phyloP scores from a whole-genome alignment of 805 yeast species.

The Pichia rugopelliculosa region DNA sequence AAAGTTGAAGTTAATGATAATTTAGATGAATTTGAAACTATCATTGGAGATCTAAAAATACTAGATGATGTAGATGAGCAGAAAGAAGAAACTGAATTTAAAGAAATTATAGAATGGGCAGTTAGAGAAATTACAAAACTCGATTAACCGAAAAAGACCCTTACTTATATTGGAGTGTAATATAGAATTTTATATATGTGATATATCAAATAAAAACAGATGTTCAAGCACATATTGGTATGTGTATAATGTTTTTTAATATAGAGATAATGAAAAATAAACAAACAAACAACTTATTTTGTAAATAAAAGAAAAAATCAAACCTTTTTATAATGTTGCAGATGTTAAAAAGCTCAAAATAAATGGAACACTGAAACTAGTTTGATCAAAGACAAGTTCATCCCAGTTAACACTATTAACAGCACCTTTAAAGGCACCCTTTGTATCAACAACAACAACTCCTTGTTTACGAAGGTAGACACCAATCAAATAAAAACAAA shows the following conservation, averaged over 20 bases:
- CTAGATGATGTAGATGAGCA: conserved; percentile 14
- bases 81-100: conserved; percentile 15
- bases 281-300: too few relatives aligned
- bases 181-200: background rate
- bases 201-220: background rate
- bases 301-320: too few relatives aligned
- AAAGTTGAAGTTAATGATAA: conserved; percentile 8
- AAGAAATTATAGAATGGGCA: conserved; percentile 16
- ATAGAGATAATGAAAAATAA: background rate
- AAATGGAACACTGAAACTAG: conserved; percentile 56
- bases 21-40: conserved; percentile 8
- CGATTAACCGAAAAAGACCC: background rate
- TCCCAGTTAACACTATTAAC: conserved; percentile 12
- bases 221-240: too few relatives aligned
- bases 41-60: conserved; percentile 10
- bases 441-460: conserved; percentile 34
- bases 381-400: conserved; percentile 47
- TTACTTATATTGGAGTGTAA: background rate
- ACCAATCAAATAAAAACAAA: conserved; percentile 36
- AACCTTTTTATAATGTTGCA: conserved; percentile 1
- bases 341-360: conserved; percentile 41
- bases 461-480: conserved; percentile 55
- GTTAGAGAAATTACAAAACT: conserved; percentile 6
- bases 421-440: conserved; percentile 7
- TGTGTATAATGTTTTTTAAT: too few relatives aligned